Base-by-base conservation (phyloP, 306 rosid genomes). In the Trichosanthes cucumerina region DNA sequence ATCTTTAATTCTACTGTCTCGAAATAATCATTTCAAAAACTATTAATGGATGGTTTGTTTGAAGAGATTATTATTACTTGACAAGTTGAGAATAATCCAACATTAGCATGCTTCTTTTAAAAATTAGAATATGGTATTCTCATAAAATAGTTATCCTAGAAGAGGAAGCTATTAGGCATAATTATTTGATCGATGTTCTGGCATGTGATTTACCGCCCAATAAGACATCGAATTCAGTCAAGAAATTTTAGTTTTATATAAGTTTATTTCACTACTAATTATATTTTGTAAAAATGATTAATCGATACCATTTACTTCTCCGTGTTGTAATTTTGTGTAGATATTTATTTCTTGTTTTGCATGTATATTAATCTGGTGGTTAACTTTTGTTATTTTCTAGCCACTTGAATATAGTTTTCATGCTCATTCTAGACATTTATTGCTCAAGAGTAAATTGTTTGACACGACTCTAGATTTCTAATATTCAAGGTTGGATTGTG, bases 381-480 rank as follows among this genome's bases (percentile, higher is more conserved):
- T 73, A 19, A 23, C 58, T 13, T 50, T 21, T 57, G 50, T 24
- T 18, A 6, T 18, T 78, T 9, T 19, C 76, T 46, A 49, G 53
- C 71, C 33, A 76, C 34, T 50, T 57, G 56, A 47, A 80, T 74
- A 64, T 80, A 12, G 64, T 75, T 52, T 21, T 26, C 3, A 68
- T 84, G 72, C 34, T 21, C 79, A 64, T 84, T 87, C 85, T 91
- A 96, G 99, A 85, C 89, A 70, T 92, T 96, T 86, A 88, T 96
- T 74, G 98, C 98, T 9, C 99, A 96, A 82, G 98, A 96, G 86
- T 97, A 93, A 77, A 78, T 88, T 85, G 87, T 83, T 36, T 84
- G 44, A 96, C 80, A 89, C 88, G 92, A 83, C 97, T 92, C 50
- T 90, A 95, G 91, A 84, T 93, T 76, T 9, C 88, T 23, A 88